Base-by-base conservation (phyloP, 495 filamentous ascomycete species). In the Tuber umbilicatum region DNA sequence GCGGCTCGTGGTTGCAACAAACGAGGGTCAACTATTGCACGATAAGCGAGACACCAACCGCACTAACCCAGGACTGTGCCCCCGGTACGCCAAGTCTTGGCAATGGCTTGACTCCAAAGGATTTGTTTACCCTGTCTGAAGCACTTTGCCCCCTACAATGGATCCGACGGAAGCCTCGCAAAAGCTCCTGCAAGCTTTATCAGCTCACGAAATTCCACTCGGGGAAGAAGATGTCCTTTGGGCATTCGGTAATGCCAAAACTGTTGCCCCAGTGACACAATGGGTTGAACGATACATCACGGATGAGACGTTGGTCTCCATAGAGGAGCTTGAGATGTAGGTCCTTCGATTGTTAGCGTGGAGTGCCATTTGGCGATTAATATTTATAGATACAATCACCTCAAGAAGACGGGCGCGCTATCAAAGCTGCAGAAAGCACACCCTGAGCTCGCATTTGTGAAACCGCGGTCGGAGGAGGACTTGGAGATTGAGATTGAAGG, bases 241-340 rank as follows among this genome's bases (percentile, higher is more conserved):
- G 81, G 80, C 75, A 23, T 82, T 82, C 70, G 9, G 40, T 5
- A 76, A 77, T n/a, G 60, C 77, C 21, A 82, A 82, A 69, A 80
- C 75, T 38, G 43, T 70, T 16, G 31, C 6, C 17, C 75, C 69
- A 31, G 78, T 80, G 27, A 71, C 67, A 9, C 55, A 70, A 68
- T 82, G 74, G 72, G 70, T 76, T 40, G 71, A 78, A n/a, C 74
- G 69, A 37, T 82, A 80, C 60, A 78, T 82, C 39, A 45, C 71
- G 43, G 70, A 74, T 10, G 74, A 78, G 69, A 80, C 78, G 5
- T 73, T 82, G 27, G 68, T 82, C 45, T 78, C 79, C 70, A 41
- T 70, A 64, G 73, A 83, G 43, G 79, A 81, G 70, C 73, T 75
- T 55, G 80, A 74, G 41, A 74, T 81, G 78, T 76, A 47, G 69